Evolutionary conservation across 306 rosid species (phyloP).

Genomic region (Fragaria nilgerrensis): DNA sequence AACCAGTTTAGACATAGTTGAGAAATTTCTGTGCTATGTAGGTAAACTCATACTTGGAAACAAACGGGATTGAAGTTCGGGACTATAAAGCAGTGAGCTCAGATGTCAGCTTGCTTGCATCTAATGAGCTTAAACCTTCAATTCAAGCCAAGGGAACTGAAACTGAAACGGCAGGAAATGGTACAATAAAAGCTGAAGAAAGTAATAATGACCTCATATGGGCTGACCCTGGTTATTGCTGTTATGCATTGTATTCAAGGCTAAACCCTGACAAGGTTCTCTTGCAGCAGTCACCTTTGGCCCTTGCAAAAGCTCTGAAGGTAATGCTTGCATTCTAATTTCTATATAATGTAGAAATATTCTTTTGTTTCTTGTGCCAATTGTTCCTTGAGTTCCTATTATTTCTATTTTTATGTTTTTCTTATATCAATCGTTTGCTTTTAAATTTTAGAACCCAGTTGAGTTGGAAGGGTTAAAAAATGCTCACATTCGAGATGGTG

Average conservation of each 20-base stretch:
- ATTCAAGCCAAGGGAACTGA: constrained; percentile 33
- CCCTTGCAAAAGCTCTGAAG: constrained; percentile 96
- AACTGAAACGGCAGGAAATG: constrained; percentile 36
- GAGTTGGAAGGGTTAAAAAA: constrained; percentile 86
- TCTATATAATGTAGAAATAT: background rate
- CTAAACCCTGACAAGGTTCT: constrained; percentile 59
- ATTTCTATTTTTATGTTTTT: background rate
- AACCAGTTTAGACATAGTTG: background rate
- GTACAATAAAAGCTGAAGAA: constrained; percentile 45
- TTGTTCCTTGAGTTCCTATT: background rate
- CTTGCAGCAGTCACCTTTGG: constrained; percentile 90
- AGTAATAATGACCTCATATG: constrained; percentile 49
- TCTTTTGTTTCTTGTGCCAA: background rate
- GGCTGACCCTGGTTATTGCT: constrained; percentile 90
- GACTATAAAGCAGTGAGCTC: constrained; percentile 67
- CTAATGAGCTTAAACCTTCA: constrained; percentile 46
- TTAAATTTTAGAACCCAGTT: constrained; percentile 60
- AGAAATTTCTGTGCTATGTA: constrained; percentile 32
- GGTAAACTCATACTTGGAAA: constrained; percentile 63
- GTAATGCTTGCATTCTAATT: constrained; percentile 29
- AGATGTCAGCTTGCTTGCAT: constrained; percentile 67
- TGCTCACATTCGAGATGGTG: constrained; percentile 94
- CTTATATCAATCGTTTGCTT: constrained; percentile 12
- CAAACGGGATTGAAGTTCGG: constrained; percentile 73
- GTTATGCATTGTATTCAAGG: constrained; percentile 76